Percentiles rank a stretch among this genome's conserved stretches.
These are phyloP conservation scores for Fusarium redolens DNA, from an alignment of 2,329 filamentous ascomycete species.

Conservation along the genomic window DNA sequence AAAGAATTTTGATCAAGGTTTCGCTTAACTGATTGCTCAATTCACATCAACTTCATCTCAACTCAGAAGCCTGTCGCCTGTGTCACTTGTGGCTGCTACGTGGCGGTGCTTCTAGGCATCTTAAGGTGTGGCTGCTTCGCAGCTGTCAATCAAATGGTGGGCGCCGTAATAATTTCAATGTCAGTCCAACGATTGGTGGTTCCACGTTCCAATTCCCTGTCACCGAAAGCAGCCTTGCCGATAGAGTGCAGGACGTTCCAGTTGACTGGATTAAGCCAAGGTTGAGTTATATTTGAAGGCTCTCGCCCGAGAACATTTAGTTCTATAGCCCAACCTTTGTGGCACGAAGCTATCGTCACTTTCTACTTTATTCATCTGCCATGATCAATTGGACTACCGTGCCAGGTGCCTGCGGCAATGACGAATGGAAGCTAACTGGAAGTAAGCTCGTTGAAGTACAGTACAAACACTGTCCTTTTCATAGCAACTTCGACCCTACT, in stretches of 20 bases:
- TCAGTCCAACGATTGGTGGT: slow-evolving; percentile 25
- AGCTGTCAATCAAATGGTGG: slow-evolving; percentile 31
- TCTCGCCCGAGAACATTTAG: background rate
- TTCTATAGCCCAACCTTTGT: background rate
- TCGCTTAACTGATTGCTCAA: slow-evolving; percentile 21
- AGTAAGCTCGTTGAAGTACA: slow-evolving; percentile 41
- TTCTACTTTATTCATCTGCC: background rate
- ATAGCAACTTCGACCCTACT: background rate
- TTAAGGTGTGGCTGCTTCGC: slow-evolving; percentile 30
- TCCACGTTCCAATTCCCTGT: slow-evolving; percentile 3
- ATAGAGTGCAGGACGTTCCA: slow-evolving; percentile 6
- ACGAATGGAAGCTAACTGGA: slow-evolving; percentile 41
- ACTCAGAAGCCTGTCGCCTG: background rate
- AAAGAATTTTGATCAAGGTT: slow-evolving; percentile 6
- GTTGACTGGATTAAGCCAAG: background rate
- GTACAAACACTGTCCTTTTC: slow-evolving; percentile 38
- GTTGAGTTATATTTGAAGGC: background rate
- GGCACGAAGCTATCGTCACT: background rate
- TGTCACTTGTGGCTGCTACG: slow-evolving; percentile 20
- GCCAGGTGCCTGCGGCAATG: slow-evolving; percentile 16
- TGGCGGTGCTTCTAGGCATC: slow-evolving; percentile 14
- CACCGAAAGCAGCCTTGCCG: slow-evolving; percentile 11
- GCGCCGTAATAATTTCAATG: slow-evolving; percentile 29
- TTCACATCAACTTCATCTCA: background rate
- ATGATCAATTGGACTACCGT: background rate